Base-by-base conservation (phyloP, 345 rosid genomes). In the Populus davidiana region DNA sequence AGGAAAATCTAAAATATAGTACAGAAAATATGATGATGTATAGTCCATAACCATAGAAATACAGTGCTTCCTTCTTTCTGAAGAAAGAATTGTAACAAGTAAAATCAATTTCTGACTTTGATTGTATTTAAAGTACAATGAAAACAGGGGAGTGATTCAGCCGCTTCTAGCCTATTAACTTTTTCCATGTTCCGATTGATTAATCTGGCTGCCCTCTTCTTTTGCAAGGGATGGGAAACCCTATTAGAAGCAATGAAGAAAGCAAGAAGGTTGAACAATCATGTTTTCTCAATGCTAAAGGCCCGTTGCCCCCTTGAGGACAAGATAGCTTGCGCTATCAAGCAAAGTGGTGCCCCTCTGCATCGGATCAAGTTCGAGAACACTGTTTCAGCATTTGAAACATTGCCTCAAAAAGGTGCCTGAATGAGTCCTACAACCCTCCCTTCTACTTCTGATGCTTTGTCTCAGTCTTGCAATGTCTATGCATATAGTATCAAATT, bases 291-390 rank as follows among this genome's bases (percentile, higher is more conserved):
- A 21, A 91, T 96, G 97, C 90, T 96, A 81, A 96, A 92, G 88
- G 97, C 99, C 0, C 92, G 97, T 61, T 96, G 99, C 85, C 99
- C 98, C 1, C 93, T 93, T 0, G 97, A 94, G 84, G 99, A 94
- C 86, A 96, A 96, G 85, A 88, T 83, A 6, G 98, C 99, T 43
- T 96, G 99, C 65, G 98, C 97, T 43, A 94, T 96, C 77, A 94
- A 92, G 86, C 98, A 96, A 86, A 94, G 97, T 8, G 99, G 98
- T 9, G 97, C 98, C 33, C 98, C 97, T 16, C 81, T 94, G 67
- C 97, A 93, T 78, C 90, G 97, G 71, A 88, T 92, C 33, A 93
- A 93, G 82, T 94, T 96, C 25, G 97, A 96, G 85, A 96, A 96
- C 83, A 94, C 98, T 0, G 95, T 96, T 50, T 94, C 98, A n/a